These are phyloP conservation scores for Podosphaera aphanis DNA, from an alignment of 2,329 filamentous ascomycete genomes.

Conservation along the genomic window DNA sequence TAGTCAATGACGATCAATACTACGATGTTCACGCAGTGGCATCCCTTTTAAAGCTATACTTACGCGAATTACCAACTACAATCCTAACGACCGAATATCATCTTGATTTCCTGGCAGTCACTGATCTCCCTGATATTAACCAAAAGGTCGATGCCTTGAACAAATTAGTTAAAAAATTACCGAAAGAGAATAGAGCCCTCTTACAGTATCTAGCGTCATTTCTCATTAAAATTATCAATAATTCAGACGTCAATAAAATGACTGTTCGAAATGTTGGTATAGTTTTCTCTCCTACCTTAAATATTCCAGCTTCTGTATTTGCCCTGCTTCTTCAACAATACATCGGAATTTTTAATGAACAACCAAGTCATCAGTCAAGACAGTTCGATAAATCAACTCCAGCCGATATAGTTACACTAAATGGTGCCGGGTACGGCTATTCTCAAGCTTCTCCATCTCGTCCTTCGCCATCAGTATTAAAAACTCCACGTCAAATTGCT, in stretches of 20 bases:
- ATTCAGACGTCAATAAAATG: slow-evolving; percentile 88
- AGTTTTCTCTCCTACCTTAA: slow-evolving; percentile 89
- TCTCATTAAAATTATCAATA: slow-evolving; percentile 77
- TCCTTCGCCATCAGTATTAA: slow-evolving; percentile 17
- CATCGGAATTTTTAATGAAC: slow-evolving; percentile 56
- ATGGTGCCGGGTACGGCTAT: slow-evolving; percentile 25
- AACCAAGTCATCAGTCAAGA: slow-evolving; percentile 38
- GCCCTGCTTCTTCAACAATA: slow-evolving; percentile 85
- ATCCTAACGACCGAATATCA: slow-evolving; percentile 82
- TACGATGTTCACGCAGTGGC: slow-evolving; percentile 94
- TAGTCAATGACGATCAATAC: slow-evolving; percentile 60
- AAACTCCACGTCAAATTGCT: not conserved
- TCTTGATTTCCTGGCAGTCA: slow-evolving; percentile 63
- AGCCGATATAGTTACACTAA: slow-evolving; percentile 21
- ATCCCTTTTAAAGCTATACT: slow-evolving; percentile 77
- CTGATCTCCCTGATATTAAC: slow-evolving; percentile 49
- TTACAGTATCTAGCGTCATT: slow-evolving; percentile 71
- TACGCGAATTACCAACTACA: slow-evolving; percentile 75
- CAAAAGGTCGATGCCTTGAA: slow-evolving; percentile 61
- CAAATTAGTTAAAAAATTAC: slow-evolving; percentile 57
- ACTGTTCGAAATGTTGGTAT: slow-evolving; percentile 93
- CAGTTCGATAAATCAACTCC: slow-evolving; percentile 22
- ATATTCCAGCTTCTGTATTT: slow-evolving; percentile 87
- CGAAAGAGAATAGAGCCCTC: slow-evolving; percentile 56
- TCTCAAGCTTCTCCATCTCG: slow-evolving; percentile 39